Base-by-base conservation (phyloP, 208 protist genomes). In the Trypanosomatidae sp. region DNA sequence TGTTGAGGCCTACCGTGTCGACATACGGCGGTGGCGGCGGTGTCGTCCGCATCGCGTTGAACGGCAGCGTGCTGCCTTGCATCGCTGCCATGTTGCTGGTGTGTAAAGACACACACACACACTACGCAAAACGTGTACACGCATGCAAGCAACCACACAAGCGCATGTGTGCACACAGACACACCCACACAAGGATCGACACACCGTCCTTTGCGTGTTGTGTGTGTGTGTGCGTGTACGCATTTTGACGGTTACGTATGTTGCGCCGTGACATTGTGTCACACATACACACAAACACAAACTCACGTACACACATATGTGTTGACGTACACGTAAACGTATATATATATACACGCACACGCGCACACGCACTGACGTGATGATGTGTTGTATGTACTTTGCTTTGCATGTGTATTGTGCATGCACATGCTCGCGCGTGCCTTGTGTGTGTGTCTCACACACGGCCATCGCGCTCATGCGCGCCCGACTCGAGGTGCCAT, bases 31-130 rank as follows among this genome's bases (percentile, higher is more conserved):
- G 79, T 21, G 84, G 84, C 33, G 73, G 79, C 30, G 76, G 76
- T 3, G 75, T 72, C 56, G 70, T 85, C 74, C 80, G 66, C 84
- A 93, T 93, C 4, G 79, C 79, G 42, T 93, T 84, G 43, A 93
- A 93, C 6, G 76, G 44, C 7, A 56, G 22, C 0, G 66, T 65
- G 35, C 71, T 81, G 73, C 84, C 57, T 38, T 56, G 2, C 11
- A 21, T 7, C 11, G n/a, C 10, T 48, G 30, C 19, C 20, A 2
- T 24, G 7, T 24, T 24, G 4, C 7, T 6, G 16, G 22, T 3
- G 4, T 27, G n/a, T n/a, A n/a, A n/a, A n/a, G n/a, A n/a, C n/a
- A n/a, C n/a, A n/a, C n/a, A n/a, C 18, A 3, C 4, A 40, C 19
- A 3, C 3, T 48, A 6, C 21, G 8, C 16, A 39, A 40, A 48